Evolutionary conservation across 140 eudicot genomes (phyloP).

Genomic region (Bidens hawaiensis): DNA sequence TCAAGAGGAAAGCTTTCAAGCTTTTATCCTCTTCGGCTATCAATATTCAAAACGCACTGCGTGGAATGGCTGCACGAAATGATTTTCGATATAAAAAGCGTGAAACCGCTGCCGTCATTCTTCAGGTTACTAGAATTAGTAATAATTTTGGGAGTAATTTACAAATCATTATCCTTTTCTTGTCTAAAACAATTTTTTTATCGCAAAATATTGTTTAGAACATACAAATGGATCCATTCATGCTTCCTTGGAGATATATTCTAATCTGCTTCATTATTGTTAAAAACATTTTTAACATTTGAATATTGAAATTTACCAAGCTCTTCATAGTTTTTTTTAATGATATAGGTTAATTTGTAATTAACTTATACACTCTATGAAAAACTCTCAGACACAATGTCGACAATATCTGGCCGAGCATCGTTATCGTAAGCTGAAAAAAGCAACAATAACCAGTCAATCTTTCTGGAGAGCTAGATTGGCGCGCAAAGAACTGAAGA

Average conservation of each 20-base stretch:
- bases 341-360: neutral
- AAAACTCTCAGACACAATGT: conserved; percentile 50
- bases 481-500: conserved; percentile 67
- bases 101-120: conserved; percentile 50
- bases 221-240: neutral
- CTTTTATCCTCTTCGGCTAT: conserved; percentile 43
- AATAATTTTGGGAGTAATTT: neutral
- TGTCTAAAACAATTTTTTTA: neutral
- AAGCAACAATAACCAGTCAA: conserved; percentile 62
- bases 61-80: conserved; percentile 72
- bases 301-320: conserved; percentile 4
- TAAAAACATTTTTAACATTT: neutral
- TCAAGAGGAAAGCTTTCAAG: conserved; percentile 53
- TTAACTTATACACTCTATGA: conserved; percentile 23
- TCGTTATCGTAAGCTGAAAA: conserved; percentile 40
- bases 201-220: too few relatives aligned
- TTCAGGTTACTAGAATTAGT: conserved; percentile 53
- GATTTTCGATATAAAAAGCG: conserved; percentile 45
- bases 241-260: neutral
- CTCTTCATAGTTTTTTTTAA: neutral
- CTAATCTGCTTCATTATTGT: neutral
- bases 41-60: conserved; percentile 59
- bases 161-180: conserved; percentile 5
- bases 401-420: conserved; percentile 40
- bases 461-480: conserved; percentile 63